These are phyloP conservation scores for Leccinum brunneo-olivaceum DNA, from an alignment of 1,284 basidiomycete species.

Conservation along the genomic window DNA sequence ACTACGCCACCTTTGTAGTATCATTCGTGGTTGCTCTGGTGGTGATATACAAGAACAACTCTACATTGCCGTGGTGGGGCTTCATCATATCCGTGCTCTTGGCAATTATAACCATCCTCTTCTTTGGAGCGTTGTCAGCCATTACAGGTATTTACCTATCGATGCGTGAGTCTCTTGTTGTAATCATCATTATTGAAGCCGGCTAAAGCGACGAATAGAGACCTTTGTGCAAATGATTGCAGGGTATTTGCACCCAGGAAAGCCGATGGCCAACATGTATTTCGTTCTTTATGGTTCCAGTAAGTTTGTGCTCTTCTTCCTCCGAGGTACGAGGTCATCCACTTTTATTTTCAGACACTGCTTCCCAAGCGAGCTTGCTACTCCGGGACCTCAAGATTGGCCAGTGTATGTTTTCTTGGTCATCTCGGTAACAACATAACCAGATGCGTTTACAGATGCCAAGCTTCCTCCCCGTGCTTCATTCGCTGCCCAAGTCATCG, in stretches of 20 bases:
- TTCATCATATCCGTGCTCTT: constrained; percentile 37
- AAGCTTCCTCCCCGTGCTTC: constrained; percentile 64
- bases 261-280: constrained; percentile 54
- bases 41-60: constrained; percentile 43
- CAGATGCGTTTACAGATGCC: constrained; percentile 33
- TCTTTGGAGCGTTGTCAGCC: constrained; percentile 43
- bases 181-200: too few relatives aligned
- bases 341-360: constrained; percentile 31
- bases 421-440: constrained; percentile 1
- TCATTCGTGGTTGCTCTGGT: constrained; percentile 39
- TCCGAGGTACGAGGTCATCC: background rate
- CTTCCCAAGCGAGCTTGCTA: constrained; percentile 38
- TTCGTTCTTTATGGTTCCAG: constrained; percentile 52
- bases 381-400: constrained; percentile 55
- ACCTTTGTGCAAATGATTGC: constrained; percentile 51
- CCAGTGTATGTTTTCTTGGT: constrained; percentile 35
- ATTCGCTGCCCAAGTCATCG: constrained; percentile 55
- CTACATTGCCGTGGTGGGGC: constrained; percentile 50
- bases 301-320: constrained; percentile 8
- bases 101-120: constrained; percentile 37
- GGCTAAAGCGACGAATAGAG: constrained; percentile 9
- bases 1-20: constrained; percentile 32
- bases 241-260: constrained; percentile 54
- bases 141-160: constrained; percentile 47
- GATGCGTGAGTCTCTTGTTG: constrained; percentile 33